These are phyloP conservation scores for Gonium pectorale DNA, from an alignment of 139 green algal genomes.

Conservation along the genomic window DNA sequence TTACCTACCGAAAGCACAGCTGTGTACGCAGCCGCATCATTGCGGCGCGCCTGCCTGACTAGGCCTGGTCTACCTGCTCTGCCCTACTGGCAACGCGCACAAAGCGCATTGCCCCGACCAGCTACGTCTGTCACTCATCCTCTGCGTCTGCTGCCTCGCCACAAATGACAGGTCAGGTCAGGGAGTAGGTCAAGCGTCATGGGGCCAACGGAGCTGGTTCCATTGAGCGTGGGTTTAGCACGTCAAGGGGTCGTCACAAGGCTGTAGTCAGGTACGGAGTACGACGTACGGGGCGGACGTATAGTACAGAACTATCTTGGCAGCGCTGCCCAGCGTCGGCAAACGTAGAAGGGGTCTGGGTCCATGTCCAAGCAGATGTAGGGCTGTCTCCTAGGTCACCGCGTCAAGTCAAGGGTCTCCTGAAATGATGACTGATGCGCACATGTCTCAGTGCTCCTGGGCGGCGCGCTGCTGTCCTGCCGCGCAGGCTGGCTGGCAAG, in stretches of 20 bases:
- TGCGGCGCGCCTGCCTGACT: too few relatives aligned
- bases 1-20: too few relatives aligned
- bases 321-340: neutral
- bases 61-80: conserved; percentile 20
- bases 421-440: too few relatives aligned
- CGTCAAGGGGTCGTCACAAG: conserved; percentile 7
- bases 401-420: too few relatives aligned
- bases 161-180: conserved; percentile 12
- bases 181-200: conserved; percentile 12
- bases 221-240: too few relatives aligned
- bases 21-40: too few relatives aligned
- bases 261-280: conserved; percentile 14
- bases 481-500: neutral
- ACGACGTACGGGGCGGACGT: neutral
- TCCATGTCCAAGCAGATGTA: conserved; percentile 35
- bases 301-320: conserved; percentile 6
- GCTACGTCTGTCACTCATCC: neutral
- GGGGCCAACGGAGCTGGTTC: conserved; percentile 23
- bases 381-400: conserved; percentile 1
- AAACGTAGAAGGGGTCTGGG: neutral
- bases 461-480: neutral
- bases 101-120: neutral
- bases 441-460: conserved; percentile 22
- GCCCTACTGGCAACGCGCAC: conserved; percentile 5
- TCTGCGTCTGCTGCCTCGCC: conserved; percentile 1